Conservation (phyloP, 2,329 filamentous ascomycete genomes). For the Corinectria fuckeliana region DNA sequence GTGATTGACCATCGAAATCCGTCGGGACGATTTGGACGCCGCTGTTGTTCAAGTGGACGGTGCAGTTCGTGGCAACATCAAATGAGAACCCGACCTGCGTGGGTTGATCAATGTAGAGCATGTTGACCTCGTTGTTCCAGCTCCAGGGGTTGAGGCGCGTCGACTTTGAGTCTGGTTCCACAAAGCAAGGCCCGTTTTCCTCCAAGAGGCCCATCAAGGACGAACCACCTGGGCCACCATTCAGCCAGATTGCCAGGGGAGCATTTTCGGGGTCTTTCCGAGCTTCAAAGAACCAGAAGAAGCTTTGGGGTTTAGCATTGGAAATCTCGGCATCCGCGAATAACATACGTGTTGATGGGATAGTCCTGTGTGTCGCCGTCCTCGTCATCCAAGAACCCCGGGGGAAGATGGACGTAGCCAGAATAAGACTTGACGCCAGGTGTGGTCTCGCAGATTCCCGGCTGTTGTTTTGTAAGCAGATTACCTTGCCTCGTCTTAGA, state of each 20-base stretch:
- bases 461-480: conserved; percentile 42
- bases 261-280: conserved; percentile 35
- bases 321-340: background rate
- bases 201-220: conserved; percentile 31
- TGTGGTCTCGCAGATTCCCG: conserved; percentile 57
- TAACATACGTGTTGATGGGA: conserved; percentile 24
- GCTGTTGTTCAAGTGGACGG: conserved; percentile 56
- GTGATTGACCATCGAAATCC: conserved; percentile 47
- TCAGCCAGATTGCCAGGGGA: conserved; percentile 61
- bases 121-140: conserved; percentile 63
- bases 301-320: conserved; percentile 9
- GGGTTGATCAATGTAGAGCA: conserved; percentile 66
- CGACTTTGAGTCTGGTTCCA: conserved; percentile 55
- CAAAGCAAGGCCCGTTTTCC: conserved; percentile 57
- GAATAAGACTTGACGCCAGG: conserved; percentile 44
- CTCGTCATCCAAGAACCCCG: conserved; percentile 18
- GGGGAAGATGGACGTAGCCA: conserved; percentile 58
- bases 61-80: conserved; percentile 69
- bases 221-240: conserved; percentile 62
- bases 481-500: no score
- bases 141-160: conserved; percentile 65
- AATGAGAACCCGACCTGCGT: conserved; percentile 73
- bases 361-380: conserved; percentile 16
- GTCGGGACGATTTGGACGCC: conserved; percentile 50
- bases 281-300: conserved; percentile 42